Evolutionary conservation across 2,329 filamentous ascomycete genomes (phyloP).

Genomic region (Epichloe brachyelytri): DNA sequence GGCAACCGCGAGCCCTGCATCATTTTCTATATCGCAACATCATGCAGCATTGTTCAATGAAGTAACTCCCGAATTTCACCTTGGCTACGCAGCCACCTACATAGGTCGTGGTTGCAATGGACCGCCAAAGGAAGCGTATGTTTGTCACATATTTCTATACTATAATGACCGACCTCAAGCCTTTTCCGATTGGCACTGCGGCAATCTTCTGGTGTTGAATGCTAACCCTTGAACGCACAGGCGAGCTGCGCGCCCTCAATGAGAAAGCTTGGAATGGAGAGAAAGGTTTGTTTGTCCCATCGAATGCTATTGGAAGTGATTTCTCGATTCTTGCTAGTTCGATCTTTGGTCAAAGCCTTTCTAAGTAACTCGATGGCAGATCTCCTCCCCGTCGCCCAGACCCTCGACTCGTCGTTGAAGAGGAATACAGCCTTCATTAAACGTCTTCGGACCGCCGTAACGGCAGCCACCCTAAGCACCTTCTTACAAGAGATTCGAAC

Average conservation of each 20-base stretch:
- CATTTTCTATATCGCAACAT: not conserved
- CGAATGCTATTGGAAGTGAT: slow-evolving; percentile 9
- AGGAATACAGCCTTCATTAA: slow-evolving; percentile 99
- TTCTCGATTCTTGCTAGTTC: slow-evolving; percentile 4
- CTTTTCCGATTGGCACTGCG: not conserved
- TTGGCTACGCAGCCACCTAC: not conserved
- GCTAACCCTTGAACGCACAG: slow-evolving; percentile 31
- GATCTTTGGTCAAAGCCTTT: not conserved
- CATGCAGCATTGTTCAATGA: slow-evolving; percentile 8
- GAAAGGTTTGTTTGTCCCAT: slow-evolving; percentile 44
- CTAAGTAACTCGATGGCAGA: slow-evolving; percentile 33
- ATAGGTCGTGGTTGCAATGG: slow-evolving; percentile 4
- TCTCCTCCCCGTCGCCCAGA: slow-evolving; percentile 62
- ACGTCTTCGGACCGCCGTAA: slow-evolving; percentile 80
- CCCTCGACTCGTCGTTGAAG: slow-evolving; percentile 88
- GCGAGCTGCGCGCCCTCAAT: slow-evolving; percentile 84
- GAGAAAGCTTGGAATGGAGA: slow-evolving; percentile 80
- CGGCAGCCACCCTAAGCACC: slow-evolving; percentile 62
- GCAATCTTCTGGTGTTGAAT: not conserved
- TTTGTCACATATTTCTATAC: not conserved
- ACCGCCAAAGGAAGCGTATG: slow-evolving; percentile 6
- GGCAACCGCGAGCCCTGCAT: not conserved
- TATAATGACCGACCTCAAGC: not conserved
- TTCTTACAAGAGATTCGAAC: slow-evolving; percentile 85
- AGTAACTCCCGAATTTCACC: not conserved